Conservation (phyloP, 805 yeast genomes). For the Teunomyces funiuensis region DNA sequence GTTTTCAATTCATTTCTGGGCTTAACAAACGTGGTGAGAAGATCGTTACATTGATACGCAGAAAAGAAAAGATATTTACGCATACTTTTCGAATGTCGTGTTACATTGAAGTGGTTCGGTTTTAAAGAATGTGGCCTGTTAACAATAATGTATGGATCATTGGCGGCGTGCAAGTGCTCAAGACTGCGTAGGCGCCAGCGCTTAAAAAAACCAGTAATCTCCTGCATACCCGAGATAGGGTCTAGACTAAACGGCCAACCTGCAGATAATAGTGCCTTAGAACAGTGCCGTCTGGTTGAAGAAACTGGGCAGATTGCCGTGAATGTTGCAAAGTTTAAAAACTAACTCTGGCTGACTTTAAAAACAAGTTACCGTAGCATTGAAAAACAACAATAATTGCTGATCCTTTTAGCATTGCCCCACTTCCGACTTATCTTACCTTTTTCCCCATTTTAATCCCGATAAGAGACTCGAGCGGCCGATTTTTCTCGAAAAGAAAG, state of each 20-base stretch:
- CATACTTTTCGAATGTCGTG: no score
- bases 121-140: neutral
- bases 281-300: slow-evolving; percentile 1
- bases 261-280: slow-evolving; percentile 2
- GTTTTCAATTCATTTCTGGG: neutral
- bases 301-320: neutral
- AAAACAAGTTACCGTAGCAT: no score
- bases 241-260: slow-evolving; percentile 2
- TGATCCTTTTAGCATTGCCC: neutral
- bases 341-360: neutral
- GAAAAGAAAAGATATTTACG: no score
- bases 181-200: no score
- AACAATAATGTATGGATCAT: no score
- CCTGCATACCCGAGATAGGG: neutral
- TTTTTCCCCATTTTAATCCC: neutral
- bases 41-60: no score
- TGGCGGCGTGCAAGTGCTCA: no score
- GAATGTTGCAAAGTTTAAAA: neutral
- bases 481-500: neutral
- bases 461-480: slow-evolving; percentile 2
- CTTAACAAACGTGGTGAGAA: no score
- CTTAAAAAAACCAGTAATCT: neutral
- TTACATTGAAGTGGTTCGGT: no score
- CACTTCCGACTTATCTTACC: neutral
- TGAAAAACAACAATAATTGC: no score